Evolutionary conservation across 305 asterid genomes (phyloP), one percentile per base, ranked within the genome.

Genomic region (Withania somnifera): DNA sequence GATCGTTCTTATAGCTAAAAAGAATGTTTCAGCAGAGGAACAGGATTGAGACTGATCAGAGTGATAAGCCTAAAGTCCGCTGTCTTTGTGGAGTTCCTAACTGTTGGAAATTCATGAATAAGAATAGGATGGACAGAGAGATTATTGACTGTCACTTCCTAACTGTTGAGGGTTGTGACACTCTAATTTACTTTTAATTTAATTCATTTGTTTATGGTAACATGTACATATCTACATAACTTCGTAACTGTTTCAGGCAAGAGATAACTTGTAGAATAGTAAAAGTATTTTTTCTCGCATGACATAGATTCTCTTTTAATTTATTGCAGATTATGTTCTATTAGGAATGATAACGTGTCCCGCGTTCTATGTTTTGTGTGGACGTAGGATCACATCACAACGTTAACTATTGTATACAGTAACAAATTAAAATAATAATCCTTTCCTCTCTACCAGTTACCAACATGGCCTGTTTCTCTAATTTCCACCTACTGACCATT

Each of bases 1-100:
- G 58, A 63, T 79, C 3, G n/a, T 79, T 79, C 56, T 79, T 40
- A 14, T 60, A 20, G 82, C 82, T 1, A 79, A 79, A 63, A 79
- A 3, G n/a, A 58, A 79, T 24, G 82, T 79, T 24, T 60, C 42
- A 13, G 82, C 82, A 3, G 75, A 52, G 69, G 54, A 58, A 79
- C 42, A 79, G 54, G 54, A 58, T 79, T 79, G 82, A 79, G 3
- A 5, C 40, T 38, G 71, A 58, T 36, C 40, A 79, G 42, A 47
- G 9, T 79, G 54, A 79, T 79, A 38, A 79, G n/a, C 30, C 22
- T 2, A 79, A 60, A 15, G 54, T 28, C 57, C 58, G 58, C 11
- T 79, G 82, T 66, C 61, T 40, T 9, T 79, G 82, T 79, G 82
- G 75, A 40, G 82, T 58, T 79, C 75, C 76, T 26, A 79, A 79